Percentiles rank a stretch among this genome's conserved stretches.
phyloP scores from a whole-genome alignment of 176 grass and related monocot genomes.

The Echinochloa phyllopogon region DNA sequence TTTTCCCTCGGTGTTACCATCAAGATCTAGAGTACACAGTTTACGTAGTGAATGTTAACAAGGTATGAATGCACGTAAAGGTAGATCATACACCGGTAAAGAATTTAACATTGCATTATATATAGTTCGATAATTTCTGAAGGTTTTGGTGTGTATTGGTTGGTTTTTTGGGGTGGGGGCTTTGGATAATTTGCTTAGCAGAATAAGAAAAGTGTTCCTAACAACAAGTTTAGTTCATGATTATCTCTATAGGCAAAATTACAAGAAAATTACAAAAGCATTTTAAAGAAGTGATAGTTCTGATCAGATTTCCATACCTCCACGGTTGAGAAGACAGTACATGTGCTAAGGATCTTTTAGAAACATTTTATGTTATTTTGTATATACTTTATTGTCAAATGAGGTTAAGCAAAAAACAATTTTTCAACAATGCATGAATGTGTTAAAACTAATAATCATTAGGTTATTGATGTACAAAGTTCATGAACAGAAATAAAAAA shows the following conservation, averaged over 20 bases:
- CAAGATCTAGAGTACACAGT: constrained; percentile 65
- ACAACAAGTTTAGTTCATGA: not conserved
- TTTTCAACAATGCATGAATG: not conserved
- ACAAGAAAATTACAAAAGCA: constrained; percentile 13
- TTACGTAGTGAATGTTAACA: not conserved
- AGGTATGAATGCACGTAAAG: not conserved
- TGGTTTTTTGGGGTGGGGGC: not conserved
- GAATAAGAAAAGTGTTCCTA: constrained; percentile 1
- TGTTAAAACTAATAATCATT: not conserved
- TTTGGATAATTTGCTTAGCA: not conserved
- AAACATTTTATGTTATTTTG: not conserved
- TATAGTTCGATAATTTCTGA: not conserved
- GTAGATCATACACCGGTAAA: not conserved
- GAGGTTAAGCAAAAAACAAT: not conserved
- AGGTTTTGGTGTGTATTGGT: not conserved
- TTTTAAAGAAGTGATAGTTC: not conserved
- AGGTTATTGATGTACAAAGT: not conserved
- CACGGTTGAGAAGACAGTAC: not conserved
- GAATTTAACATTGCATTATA: not conserved
- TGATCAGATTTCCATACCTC: not conserved
- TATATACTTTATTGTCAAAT: not conserved
- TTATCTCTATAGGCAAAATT: not conserved
- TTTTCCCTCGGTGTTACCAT: constrained; percentile 84
- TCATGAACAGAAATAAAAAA: not conserved
- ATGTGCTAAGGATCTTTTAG: not conserved